phyloP scores from a whole-genome alignment of 164 flowering plant species.

The Tinospora cordifolia region DNA sequence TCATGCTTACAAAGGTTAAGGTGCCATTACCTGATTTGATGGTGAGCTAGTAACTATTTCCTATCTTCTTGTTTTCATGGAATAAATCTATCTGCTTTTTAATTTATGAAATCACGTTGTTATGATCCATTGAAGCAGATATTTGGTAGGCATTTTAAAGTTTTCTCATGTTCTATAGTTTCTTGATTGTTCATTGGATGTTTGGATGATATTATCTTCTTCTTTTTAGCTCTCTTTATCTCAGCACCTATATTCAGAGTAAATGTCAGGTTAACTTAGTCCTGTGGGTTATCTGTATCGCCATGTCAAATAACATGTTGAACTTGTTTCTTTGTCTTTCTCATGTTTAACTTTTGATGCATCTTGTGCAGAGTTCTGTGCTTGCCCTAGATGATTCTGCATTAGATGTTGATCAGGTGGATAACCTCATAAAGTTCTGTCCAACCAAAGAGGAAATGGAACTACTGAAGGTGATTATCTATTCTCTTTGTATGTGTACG shows the following conservation, averaged over 20 bases:
- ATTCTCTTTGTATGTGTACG: background rate
- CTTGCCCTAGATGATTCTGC: constrained; percentile 85
- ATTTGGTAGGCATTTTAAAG: background rate
- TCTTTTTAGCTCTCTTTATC: background rate
- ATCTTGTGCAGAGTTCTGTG: constrained; percentile 53
- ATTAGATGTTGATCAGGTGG: constrained; percentile 87
- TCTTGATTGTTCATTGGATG: constrained; percentile 4
- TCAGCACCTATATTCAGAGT: background rate
- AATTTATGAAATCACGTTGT: background rate
- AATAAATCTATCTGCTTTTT: constrained; percentile 1
- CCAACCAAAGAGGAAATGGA: constrained; percentile 98
- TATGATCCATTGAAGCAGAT: background rate
- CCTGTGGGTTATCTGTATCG: background rate
- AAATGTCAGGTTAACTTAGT: background rate
- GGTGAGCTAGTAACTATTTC: constrained; percentile 38
- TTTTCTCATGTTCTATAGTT: background rate
- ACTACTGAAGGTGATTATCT: constrained; percentile 57
- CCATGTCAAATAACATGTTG: background rate
- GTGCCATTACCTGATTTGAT: constrained; percentile 83
- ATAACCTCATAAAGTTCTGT: constrained; percentile 89
- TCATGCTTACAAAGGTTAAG: constrained; percentile 94
- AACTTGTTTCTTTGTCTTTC: background rate
- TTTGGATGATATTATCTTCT: background rate
- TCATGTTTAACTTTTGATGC: constrained; percentile 5
- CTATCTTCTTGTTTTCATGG: background rate